Conservation (phyloP, 495 filamentous ascomycete species). For the Hypoxylon intermedium region DNA sequence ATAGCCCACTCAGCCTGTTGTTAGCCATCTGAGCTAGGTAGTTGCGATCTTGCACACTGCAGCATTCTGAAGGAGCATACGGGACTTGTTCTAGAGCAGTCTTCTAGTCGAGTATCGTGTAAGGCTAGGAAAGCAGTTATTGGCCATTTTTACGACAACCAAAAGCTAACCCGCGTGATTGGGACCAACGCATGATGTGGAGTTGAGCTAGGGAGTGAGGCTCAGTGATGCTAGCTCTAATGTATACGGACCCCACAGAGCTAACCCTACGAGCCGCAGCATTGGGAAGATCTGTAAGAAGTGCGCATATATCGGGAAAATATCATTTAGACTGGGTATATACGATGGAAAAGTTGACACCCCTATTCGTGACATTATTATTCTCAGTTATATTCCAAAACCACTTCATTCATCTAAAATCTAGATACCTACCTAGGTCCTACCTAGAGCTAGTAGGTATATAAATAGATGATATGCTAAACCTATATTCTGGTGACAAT, state of each 20-base stretch:
- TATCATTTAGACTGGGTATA: too few species aligned
- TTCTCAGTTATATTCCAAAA: background rate
- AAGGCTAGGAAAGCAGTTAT: too few species aligned
- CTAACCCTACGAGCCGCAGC: background rate
- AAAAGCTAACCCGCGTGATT: background rate
- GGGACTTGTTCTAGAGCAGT: background rate
- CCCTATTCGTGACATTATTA: too few species aligned
- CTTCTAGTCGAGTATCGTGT: background rate
- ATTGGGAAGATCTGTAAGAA: too few species aligned
- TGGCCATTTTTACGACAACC: too few species aligned
- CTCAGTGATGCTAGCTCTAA: background rate
- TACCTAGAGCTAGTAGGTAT: background rate
- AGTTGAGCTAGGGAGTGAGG: background rate
- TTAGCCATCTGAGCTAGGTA: background rate
- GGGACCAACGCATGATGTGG: background rate
- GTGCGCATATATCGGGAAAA: too few species aligned
- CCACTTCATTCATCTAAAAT: too few species aligned
- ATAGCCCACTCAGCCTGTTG: background rate
- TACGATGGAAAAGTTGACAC: too few species aligned
- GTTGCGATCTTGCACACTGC: background rate
- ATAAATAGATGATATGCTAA: background rate
- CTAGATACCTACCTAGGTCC: too few species aligned
- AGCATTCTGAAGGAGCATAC: background rate
- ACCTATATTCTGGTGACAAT: background rate
- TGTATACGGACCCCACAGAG: background rate